Base-by-base conservation (phyloP, 768 basidiomycete species). In the Pisolithus tinctorius region DNA sequence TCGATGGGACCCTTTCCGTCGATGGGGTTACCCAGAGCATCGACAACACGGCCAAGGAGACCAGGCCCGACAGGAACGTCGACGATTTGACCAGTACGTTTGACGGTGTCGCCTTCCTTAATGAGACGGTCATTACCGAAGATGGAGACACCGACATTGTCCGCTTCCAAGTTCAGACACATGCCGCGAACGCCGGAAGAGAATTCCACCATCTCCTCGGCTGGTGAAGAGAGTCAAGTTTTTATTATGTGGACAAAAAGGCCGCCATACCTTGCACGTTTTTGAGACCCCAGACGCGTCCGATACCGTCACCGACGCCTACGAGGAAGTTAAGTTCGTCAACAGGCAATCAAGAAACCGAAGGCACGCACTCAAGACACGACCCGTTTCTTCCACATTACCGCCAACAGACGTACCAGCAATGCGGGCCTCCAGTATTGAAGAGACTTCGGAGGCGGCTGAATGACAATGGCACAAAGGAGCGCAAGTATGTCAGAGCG, bases 141-240 rank as follows among this genome's bases (percentile, higher is more conserved):
- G 79, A 98, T 94, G 78, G 96, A 93, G 68, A 99, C 93, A 92
- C 96, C 96, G 80, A 98, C 95, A 66, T 97, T 97, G 86, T 98
- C 96, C 75, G 95, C 93, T 77, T 99, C 96, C 84, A 99, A 88
- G 88, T 99, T 99, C 74, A 99, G 75, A 74, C 94, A 97, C 96
- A 99, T 99, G 81, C 96, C 96, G 71, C 96, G 94, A 65, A 99
- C 85, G 74, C 96, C 96, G 47, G 96, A 98, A 46, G 95, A 92
- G 83, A 99, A 99, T 82, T 99, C 96, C 82, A 99, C 96, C 96
- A 99, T 99, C 84, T 99, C 96, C 77, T 99, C 96, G 75, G 87
- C 87, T 93, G 72, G 45, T 50, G 58, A 44, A 25, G 27, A 6
- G 8, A 27, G 7, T 66, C 42, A 57, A 4, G 48, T 43, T 6